Base-by-base conservation (phyloP, 2,329 filamentous ascomycete genomes). In the Calonectria henricotiae region DNA sequence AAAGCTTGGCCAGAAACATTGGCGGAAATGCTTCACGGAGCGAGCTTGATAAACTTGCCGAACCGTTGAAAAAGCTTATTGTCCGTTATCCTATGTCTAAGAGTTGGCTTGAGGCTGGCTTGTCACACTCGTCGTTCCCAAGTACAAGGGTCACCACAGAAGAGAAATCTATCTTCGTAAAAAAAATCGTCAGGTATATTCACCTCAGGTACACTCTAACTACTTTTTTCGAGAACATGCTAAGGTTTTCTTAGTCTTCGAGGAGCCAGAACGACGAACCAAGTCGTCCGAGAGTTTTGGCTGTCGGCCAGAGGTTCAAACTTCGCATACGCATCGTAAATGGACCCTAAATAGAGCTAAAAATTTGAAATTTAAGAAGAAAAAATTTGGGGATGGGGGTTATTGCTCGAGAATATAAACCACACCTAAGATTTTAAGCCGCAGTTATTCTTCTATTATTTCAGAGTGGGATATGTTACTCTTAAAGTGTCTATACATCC, bases 241-340 rank as follows among this genome's bases (percentile, higher is more conserved):
- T 71, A 32, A 73, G 62, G 4, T n/a, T 37, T n/a, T 9, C 49
- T 1, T 67, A 92, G 90, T 77, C 83, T 94, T 39, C 86, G 93
- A 44, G 92, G 93, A 8, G 85, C 88, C 1, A 86, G 88, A 72
- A 83, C 86, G 61, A 94, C 92, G 3, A 93, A 91, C 72, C 87
- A 90, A 65, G 85, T 93, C 1, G 89, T 94, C 3, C 88, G 89
- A 69, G 91, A 93, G 35, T 94, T 94, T 78, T 95, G 92, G 90
- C 82, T 93, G n/a, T 85, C 87, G 2, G 91, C 91, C 71, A 85
- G 92, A 71, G 89, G 89, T 7, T 86, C 87, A 0, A 89, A 84
- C 75, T 92, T 91, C 80, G 84, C 89, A 9, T 92, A 91, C 80
- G 87, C 84, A 60, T 90, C 89, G 51, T 91, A 75, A 77, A 62